These are phyloP conservation scores for Solanum chaucha DNA, from an alignment of 257 asterid genomes.

Conservation along the genomic window DNA sequence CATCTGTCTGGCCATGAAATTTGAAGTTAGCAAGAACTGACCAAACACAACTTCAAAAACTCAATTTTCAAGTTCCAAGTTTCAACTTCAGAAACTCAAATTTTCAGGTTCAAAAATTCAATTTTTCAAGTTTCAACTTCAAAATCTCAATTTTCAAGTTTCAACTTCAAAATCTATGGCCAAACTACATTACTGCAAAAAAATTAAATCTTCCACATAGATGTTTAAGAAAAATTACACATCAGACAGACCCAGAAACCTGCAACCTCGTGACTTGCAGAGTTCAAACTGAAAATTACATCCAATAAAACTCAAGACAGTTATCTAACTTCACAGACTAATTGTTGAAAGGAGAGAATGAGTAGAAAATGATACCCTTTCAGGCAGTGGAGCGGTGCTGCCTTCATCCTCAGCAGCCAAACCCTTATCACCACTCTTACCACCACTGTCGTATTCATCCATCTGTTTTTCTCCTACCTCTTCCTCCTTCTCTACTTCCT, in stretches of 20 bases:
- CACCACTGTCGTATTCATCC: constrained; percentile 24
- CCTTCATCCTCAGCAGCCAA: constrained; percentile 63
- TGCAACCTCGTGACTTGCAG: neutral
- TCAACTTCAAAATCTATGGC: neutral
- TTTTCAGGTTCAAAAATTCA: neutral
- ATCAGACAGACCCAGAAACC: neutral
- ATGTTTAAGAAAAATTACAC: neutral
- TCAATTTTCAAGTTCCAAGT: neutral
- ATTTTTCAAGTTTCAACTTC: neutral
- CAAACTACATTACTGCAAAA: neutral
- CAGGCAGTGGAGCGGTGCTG: constrained; percentile 76
- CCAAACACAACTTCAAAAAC: neutral
- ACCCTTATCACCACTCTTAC: constrained; percentile 47
- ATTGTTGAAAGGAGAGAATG: neutral
- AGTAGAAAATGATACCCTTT: constrained; percentile 35
- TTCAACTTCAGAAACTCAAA: neutral
- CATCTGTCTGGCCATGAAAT: neutral
- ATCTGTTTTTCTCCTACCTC: constrained; percentile 18
- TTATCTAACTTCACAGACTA: neutral
- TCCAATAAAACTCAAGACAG: neutral
- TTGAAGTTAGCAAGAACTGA: neutral
- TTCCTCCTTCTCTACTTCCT: constrained; percentile 2
- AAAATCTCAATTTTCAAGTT: neutral
- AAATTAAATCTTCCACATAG: neutral
- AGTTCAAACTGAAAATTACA: neutral